A percentile compares a stretch with the other conserved stretches of the same genome.
These are phyloP conservation scores for Dioscorea cayenensis DNA, from an alignment of 116 monocot species.

Conservation along the genomic window DNA sequence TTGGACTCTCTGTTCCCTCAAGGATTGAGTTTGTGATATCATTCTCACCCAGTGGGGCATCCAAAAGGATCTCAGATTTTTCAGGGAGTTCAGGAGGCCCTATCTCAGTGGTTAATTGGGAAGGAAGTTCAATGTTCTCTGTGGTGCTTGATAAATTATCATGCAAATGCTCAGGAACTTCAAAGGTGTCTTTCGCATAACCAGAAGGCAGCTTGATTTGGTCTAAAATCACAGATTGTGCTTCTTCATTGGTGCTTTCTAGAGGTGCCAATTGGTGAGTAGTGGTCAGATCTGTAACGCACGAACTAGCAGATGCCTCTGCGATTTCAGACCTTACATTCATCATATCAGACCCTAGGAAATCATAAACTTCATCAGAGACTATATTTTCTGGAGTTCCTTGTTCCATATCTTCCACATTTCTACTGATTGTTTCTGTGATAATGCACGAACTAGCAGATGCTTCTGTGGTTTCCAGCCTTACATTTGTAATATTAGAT, in stretches of 20 bases:
- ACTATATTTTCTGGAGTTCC: conserved; percentile 9
- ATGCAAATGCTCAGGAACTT: conserved; percentile 3
- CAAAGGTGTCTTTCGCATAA: conserved; percentile 2
- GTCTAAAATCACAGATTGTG: conserved; percentile 9
- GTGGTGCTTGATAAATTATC: neutral
- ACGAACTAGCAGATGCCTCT: conserved; percentile 14
- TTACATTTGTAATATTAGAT: conserved; percentile 5
- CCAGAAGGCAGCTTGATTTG: conserved; percentile 1
- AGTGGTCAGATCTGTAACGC: conserved; percentile 3
- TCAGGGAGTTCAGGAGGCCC: neutral
- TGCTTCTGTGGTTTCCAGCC: neutral
- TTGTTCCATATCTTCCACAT: conserved; percentile 17
- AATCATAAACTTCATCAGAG: conserved; percentile 11
- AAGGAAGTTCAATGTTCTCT: neutral
- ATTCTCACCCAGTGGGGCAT: neutral
- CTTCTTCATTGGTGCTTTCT: conserved; percentile 9
- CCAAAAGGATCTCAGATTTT: neutral
- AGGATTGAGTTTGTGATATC: conserved; percentile 5
- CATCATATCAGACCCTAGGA: conserved; percentile 1
- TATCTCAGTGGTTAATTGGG: neutral
- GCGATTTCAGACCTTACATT: conserved; percentile 1
- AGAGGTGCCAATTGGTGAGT: neutral
- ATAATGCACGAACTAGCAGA: conserved; percentile 10
- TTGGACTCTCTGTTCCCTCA: conserved; percentile 8
- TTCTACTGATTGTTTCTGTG: neutral